Conservation (phyloP, 2,329 filamentous ascomycete species). For the Xylariaceae sp. region DNA sequence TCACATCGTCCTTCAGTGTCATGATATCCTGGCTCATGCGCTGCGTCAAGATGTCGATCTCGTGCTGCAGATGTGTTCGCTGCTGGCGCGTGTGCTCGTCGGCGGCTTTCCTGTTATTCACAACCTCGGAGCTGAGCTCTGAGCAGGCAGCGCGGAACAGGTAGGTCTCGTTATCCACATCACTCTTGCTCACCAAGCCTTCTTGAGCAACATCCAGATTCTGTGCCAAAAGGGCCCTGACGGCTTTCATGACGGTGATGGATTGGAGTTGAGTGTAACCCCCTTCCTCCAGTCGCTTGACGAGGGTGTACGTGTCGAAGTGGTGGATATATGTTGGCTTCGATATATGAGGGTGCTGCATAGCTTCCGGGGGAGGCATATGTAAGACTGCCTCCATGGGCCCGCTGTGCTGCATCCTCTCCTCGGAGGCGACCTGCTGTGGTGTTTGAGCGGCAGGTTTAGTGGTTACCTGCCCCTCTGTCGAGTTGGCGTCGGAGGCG, state of each 20-base stretch:
- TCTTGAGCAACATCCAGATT: conserved; percentile 79
- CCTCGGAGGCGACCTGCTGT: conserved; percentile 32
- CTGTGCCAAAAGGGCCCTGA: conserved; percentile 69
- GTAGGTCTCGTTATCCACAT: conserved; percentile 93
- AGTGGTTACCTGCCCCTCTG: conserved; percentile 1
- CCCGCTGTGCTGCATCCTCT: conserved; percentile 39
- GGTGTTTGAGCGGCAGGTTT: conserved; percentile 21
- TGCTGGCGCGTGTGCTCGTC: conserved; percentile 81
- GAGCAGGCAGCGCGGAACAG: conserved; percentile 91
- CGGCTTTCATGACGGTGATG: conserved; percentile 86
- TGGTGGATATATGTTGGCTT: conserved; percentile 86
- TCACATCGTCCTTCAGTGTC: conserved; percentile 83
- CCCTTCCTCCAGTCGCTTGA: conserved; percentile 68
- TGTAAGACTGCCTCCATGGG: conserved; percentile 49
- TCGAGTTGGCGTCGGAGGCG: conserved; percentile 2
- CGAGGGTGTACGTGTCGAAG: conserved; percentile 90
- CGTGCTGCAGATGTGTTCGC: conserved; percentile 82
- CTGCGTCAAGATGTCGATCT: conserved; percentile 89
- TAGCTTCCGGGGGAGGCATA: conserved; percentile 31
- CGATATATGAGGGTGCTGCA: conserved; percentile 56
- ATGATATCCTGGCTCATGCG: conserved; percentile 77
- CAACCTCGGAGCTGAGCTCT: conserved; percentile 83
- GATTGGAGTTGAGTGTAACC: conserved; percentile 73
- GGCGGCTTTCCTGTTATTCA: conserved; percentile 69
- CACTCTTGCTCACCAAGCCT: conserved; percentile 80